phyloP scores from a whole-genome alignment of 768 basidiomycete genomes.

The Lyophyllum shimeji region DNA sequence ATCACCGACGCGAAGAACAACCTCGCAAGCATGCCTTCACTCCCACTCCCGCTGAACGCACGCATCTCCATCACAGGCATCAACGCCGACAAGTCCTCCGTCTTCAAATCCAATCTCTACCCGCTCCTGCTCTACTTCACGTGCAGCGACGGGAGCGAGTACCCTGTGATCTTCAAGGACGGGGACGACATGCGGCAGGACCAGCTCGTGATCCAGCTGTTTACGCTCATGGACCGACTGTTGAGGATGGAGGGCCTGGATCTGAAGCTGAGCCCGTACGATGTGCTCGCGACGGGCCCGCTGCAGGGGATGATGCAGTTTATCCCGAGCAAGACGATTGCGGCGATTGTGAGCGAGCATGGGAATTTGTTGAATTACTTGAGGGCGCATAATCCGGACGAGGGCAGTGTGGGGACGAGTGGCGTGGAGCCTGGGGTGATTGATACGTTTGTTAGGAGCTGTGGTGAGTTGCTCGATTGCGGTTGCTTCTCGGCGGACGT shows the following conservation, averaged over 20 bases:
- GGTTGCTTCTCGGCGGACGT: not conserved
- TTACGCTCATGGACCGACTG: constrained; percentile 95
- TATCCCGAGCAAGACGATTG: constrained; percentile 93
- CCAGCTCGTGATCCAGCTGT: constrained; percentile 96
- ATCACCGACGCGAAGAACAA: constrained; percentile 85
- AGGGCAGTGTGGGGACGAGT: constrained; percentile 91
- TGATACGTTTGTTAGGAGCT: constrained; percentile 95
- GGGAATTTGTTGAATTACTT: constrained; percentile 88
- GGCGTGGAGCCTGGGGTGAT: constrained; percentile 94
- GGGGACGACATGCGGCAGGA: constrained; percentile 99
- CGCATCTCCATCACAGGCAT: constrained; percentile 82
- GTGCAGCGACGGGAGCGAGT: constrained; percentile 80
- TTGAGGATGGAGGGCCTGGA: constrained; percentile 95
- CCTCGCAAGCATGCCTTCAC: constrained; percentile 72
- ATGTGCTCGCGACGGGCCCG: constrained; percentile 89
- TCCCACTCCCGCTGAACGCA: constrained; percentile 93
- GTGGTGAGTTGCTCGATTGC: constrained; percentile 59
- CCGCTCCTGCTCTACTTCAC: constrained; percentile 91
- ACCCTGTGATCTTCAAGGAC: constrained; percentile 97
- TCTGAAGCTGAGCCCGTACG: constrained; percentile 86
- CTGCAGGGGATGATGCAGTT: constrained; percentile 96
- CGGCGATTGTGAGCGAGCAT: constrained; percentile 90
- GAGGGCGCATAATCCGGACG: constrained; percentile 84
- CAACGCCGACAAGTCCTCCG: constrained; percentile 86
- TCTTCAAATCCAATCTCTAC: constrained; percentile 97